These are phyloP conservation scores for Neocucurbitaria cava DNA, from an alignment of 2,329 filamentous ascomycete genomes.

Conservation along the genomic window DNA sequence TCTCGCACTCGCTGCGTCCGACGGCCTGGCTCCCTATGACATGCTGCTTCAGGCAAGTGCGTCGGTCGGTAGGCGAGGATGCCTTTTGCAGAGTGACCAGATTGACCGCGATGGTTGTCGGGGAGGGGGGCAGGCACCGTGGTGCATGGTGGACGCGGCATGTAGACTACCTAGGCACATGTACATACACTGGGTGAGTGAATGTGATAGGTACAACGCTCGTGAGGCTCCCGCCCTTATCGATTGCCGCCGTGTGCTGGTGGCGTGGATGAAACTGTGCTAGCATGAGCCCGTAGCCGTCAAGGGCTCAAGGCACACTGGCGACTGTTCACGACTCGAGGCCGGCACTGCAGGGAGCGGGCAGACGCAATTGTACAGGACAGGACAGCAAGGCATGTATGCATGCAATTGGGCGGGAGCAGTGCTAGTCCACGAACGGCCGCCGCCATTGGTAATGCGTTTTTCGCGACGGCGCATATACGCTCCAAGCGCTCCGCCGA, in stretches of 20 bases:
- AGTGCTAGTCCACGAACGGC: constrained; percentile 20
- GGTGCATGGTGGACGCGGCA: neutral
- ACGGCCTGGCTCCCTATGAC: constrained; percentile 16
- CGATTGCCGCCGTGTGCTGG: constrained; percentile 23
- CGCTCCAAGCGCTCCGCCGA: constrained; percentile 12
- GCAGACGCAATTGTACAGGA: constrained; percentile 18
- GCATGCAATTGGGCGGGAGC: constrained; percentile 26
- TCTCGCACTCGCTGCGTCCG: constrained; percentile 15
- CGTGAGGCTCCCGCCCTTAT: constrained; percentile 25
- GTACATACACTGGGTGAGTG: no score
- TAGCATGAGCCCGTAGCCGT: neutral
- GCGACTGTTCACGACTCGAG: constrained; percentile 15
- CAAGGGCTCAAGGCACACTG: constrained; percentile 21
- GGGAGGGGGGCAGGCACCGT: neutral
- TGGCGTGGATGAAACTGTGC: constrained; percentile 19
- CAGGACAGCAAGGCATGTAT: constrained; percentile 23
- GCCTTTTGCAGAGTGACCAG: no score
- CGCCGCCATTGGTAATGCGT: constrained; percentile 23
- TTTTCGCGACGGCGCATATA: constrained; percentile 20
- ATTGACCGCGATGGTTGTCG: constrained; percentile 1
- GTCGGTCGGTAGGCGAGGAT: neutral
- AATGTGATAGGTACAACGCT: constrained; percentile 15
- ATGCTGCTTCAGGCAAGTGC: constrained; percentile 11
- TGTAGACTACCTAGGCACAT: no score
- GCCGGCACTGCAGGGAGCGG: constrained; percentile 22